These are phyloP conservation scores for Mrakia gelida DNA, from an alignment of 768 basidiomycete genomes.

Conservation along the genomic window DNA sequence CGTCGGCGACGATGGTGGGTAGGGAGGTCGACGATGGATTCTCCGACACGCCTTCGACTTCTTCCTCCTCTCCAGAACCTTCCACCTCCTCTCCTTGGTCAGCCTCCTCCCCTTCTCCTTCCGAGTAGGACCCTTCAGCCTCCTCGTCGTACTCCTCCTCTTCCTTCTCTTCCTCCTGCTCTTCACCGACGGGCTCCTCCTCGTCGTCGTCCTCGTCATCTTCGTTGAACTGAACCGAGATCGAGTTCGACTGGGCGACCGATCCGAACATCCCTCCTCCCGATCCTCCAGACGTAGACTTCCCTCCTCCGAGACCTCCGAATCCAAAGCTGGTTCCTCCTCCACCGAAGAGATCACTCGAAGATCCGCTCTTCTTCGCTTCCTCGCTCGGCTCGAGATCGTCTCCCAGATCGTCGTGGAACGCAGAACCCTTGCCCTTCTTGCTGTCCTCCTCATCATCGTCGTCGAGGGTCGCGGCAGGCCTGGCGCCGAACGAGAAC, in stretches of 20 bases:
- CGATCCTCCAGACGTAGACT: not conserved
- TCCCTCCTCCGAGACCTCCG: slow-evolving; percentile 2
- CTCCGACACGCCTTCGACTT: not conserved
- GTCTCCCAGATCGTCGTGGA: slow-evolving; percentile 10
- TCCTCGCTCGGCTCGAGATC: slow-evolving; percentile 7
- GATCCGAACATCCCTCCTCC: not conserved
- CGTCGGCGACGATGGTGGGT: slow-evolving; percentile 16
- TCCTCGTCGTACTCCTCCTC: slow-evolving; percentile 2
- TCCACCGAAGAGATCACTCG: slow-evolving; percentile 6
- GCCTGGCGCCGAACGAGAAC: slow-evolving; percentile 15
- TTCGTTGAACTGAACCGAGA: not conserved
- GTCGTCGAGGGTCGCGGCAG: slow-evolving; percentile 6
- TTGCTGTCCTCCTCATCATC: slow-evolving; percentile 3
- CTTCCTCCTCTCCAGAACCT: not conserved
- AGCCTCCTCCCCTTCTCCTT: not conserved
- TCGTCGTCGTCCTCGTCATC: not conserved
- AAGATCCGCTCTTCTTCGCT: slow-evolving; percentile 6
- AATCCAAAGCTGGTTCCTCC: slow-evolving; percentile 6
- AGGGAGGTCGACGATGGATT: not conserved
- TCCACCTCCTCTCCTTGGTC: slow-evolving; percentile 3
- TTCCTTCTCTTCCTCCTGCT: not conserved
- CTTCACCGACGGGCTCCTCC: not conserved
- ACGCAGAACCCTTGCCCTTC: not conserved
- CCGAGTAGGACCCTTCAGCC: not conserved
- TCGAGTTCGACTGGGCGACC: not conserved